These are phyloP conservation scores for Chrysoporthe cubensis DNA, from an alignment of 2,329 filamentous ascomycete genomes.

Conservation along the genomic window DNA sequence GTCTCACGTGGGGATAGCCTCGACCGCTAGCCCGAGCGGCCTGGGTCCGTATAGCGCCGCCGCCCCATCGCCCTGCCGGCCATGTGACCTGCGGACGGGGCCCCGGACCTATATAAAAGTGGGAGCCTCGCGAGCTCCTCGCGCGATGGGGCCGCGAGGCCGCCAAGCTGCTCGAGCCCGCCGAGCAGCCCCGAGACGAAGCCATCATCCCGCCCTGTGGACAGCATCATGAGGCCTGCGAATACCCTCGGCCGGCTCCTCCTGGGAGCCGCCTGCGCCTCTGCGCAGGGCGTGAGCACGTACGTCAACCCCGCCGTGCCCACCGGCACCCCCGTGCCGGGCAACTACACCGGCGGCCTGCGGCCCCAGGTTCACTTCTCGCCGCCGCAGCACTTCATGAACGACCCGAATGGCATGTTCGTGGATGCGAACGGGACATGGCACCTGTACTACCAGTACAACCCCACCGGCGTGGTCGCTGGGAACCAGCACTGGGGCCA, in stretches of 20 bases:
- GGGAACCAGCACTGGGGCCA: conserved; percentile 71
- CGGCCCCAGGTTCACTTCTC: conserved; percentile 62
- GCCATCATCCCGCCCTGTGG: background rate
- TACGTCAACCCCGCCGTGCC: conserved; percentile 38
- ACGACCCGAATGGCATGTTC: conserved; percentile 69
- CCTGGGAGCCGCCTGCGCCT: conserved; percentile 12
- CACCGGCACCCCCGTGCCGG: conserved; percentile 34
- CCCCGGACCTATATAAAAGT: background rate
- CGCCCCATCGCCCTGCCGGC: background rate
- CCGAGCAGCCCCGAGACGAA: background rate
- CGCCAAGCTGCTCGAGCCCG: background rate
- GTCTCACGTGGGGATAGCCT: background rate
- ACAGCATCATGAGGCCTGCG: conserved; percentile 9
- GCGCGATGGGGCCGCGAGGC: background rate
- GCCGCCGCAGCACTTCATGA: conserved; percentile 58
- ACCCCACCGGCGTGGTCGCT: conserved; percentile 34
- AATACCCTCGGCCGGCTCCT: background rate
- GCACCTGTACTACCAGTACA: conserved; percentile 67
- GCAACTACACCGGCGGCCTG: conserved; percentile 36
- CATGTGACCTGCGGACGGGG: background rate
- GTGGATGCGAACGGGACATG: conserved; percentile 59
- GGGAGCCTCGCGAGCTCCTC: background rate
- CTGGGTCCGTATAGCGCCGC: background rate
- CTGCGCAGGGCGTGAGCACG: conserved; percentile 31
- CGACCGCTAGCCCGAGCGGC: background rate